Evolutionary conservation across 2,329 filamentous ascomycete genomes (phyloP).

Genomic region (Boeremia exigua): DNA sequence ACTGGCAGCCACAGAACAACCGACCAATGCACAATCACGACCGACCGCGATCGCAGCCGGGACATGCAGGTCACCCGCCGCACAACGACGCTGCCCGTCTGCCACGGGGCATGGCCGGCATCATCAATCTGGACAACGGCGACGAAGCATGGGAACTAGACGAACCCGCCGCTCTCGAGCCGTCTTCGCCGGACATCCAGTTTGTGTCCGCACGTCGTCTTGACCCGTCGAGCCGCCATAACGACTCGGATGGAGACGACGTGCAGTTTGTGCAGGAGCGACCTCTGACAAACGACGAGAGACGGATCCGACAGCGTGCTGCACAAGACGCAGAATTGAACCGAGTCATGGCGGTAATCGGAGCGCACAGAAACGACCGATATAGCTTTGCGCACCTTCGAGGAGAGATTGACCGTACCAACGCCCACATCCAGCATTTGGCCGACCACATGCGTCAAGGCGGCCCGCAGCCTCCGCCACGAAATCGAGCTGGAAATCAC

Average conservation of each 20-base stretch:
- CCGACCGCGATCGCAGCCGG: not conserved
- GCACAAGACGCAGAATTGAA: conserved; percentile 22
- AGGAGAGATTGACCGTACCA: conserved; percentile 29
- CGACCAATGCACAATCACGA: not conserved
- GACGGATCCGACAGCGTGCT: conserved; percentile 17
- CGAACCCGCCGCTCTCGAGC: conserved; percentile 20
- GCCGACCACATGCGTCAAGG: conserved; percentile 18
- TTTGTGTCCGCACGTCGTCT: conserved; percentile 50
- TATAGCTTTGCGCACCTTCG: conserved; percentile 28
- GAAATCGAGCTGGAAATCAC: conserved; percentile 18
- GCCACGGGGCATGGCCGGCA: conserved; percentile 52
- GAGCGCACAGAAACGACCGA: conserved; percentile 13
- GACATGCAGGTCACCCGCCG: not conserved
- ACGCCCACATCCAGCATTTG: conserved; percentile 25
- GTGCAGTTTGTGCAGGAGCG: conserved; percentile 39
- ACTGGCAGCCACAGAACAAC: conserved; percentile 1
- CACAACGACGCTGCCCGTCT: conserved; percentile 21
- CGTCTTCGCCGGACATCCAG: conserved; percentile 56
- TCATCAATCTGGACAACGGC: conserved; percentile 49
- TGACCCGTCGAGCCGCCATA: conserved; percentile 23
- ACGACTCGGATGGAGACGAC: conserved; percentile 35
- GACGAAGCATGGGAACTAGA: conserved; percentile 31
- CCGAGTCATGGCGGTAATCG: conserved; percentile 27
- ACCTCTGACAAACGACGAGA: conserved; percentile 29
- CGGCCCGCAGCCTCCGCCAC: conserved; percentile 24